These are phyloP conservation scores for Abrus precatorius DNA, from an alignment of 306 rosid genomes.

Conservation along the genomic window DNA sequence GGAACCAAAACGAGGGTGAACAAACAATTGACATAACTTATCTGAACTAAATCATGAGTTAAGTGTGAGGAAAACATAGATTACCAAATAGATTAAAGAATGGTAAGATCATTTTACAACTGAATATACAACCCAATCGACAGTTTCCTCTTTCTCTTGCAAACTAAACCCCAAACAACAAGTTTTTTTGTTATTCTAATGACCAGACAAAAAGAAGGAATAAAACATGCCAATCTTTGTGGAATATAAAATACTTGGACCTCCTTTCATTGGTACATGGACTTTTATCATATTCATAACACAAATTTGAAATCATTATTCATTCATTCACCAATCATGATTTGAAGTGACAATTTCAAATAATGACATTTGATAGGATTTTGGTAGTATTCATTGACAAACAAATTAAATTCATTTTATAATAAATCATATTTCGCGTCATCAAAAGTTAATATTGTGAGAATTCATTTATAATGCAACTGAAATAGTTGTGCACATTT, in stretches of 20 bases:
- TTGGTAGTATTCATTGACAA: slow-evolving; percentile 30
- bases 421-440: slow-evolving; percentile 10
- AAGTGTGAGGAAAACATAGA: slow-evolving; percentile 21
- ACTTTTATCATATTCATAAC: neutral
- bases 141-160: slow-evolving; percentile 26
- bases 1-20: slow-evolving; percentile 39
- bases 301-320: neutral
- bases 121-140: slow-evolving; percentile 6
- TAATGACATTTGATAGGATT: slow-evolving; percentile 19
- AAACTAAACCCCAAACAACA: slow-evolving; percentile 23
- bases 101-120: slow-evolving; percentile 22
- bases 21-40: slow-evolving; percentile 20
- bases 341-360: neutral
- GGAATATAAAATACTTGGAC: neutral
- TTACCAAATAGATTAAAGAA: slow-evolving; percentile 22
- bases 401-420: neutral
- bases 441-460: neutral
- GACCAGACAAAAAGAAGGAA: neutral
- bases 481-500: slow-evolving; percentile 24
- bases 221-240: neutral
- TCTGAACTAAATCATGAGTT: slow-evolving; percentile 28
- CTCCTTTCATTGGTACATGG: neutral
- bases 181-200: neutral
- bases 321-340: slow-evolving; percentile 26
- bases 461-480: slow-evolving; percentile 3